phyloP scores from a whole-genome alignment of 2,329 filamentous ascomycete species.

The Xylariaceae sp. region DNA sequence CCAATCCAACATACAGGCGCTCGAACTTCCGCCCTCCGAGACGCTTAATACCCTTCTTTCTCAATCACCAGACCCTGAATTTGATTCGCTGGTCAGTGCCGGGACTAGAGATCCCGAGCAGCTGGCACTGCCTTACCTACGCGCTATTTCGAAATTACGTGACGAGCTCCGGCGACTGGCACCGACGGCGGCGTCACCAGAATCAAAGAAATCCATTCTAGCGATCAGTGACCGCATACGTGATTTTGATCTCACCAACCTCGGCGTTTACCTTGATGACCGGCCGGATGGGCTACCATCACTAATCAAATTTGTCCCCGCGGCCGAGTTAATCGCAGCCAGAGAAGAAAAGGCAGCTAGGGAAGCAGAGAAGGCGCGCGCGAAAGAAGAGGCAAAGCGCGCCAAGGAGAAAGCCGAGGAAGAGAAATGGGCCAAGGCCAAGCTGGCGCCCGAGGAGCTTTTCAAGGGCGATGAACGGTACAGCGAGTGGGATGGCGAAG shows the following conservation, averaged over 20 bases:
- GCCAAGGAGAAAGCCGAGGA: conserved; percentile 53
- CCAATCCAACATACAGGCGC: conserved; percentile 47
- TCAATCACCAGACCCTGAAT: conserved; percentile 49
- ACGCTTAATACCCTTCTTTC: conserved; percentile 47
- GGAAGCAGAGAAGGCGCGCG: conserved; percentile 61
- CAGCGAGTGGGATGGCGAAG: conserved; percentile 80
- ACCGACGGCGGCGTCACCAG: conserved; percentile 45
- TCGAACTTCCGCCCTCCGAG: conserved; percentile 52
- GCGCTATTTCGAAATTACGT: conserved; percentile 58
- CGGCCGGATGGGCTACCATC: conserved; percentile 67
- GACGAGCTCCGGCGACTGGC: conserved; percentile 64
- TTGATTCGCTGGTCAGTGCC: conserved; percentile 46
- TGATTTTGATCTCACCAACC: conserved; percentile 77
- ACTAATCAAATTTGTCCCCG: conserved; percentile 69
- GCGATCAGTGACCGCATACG: conserved; percentile 78
- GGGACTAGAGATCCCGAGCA: conserved; percentile 56
- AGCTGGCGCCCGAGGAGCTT: conserved; percentile 56
- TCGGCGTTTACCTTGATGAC: conserved; percentile 89
- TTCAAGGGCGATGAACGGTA: conserved; percentile 63
- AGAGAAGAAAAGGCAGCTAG: conserved; percentile 62
- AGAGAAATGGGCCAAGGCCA: conserved; percentile 61
- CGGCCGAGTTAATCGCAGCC: conserved; percentile 58
- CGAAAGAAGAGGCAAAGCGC: conserved; percentile 58
- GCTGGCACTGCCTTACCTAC: conserved; percentile 58
- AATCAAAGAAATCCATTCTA: conserved; percentile 72